These are phyloP conservation scores for Colletotrichum scovillei DNA, from an alignment of 2,329 filamentous ascomycete species.

Conservation along the genomic window DNA sequence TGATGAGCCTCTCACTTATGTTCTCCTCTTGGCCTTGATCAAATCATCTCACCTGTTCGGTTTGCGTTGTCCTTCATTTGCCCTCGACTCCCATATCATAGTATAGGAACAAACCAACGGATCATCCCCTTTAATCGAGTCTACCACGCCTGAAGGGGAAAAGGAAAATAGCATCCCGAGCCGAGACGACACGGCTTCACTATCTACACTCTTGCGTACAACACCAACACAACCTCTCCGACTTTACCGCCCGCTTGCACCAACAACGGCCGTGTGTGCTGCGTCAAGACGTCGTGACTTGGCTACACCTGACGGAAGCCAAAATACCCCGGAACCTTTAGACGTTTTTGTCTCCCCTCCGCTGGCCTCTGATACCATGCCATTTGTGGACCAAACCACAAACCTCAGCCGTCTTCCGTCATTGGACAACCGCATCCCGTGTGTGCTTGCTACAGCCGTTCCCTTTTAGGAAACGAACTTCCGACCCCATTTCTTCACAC, in stretches of 20 bases:
- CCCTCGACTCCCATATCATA: too few species aligned
- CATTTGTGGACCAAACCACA: constrained; percentile 7
- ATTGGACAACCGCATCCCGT: constrained; percentile 28
- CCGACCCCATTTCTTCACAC: not conserved
- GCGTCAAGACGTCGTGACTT: constrained; percentile 9
- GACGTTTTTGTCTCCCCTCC: not conserved
- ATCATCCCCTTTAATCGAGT: not conserved
- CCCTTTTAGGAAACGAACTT: not conserved
- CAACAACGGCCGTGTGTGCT: constrained; percentile 19
- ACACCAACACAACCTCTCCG: not conserved
- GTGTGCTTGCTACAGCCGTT: constrained; percentile 26
- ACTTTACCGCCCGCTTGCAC: constrained; percentile 11
- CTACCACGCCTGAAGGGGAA: not conserved
- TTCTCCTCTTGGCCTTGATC: not conserved
- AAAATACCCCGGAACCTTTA: not conserved
- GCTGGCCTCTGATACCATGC: not conserved
- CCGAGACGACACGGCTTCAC: constrained; percentile 23
- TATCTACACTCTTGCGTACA: not conserved
- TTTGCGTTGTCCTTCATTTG: not conserved
- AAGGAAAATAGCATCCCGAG: constrained; percentile 4
- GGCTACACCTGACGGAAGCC: constrained; percentile 9
- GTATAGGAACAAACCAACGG: not conserved
- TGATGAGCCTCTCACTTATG: not conserved
- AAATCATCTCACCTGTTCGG: not conserved
- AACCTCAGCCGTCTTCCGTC: not conserved